A percentile compares a stretch with the other conserved stretches of the same genome.
Conservation (phyloP, 208 protist species). For the Endotrypanum monterogeii region DNA sequence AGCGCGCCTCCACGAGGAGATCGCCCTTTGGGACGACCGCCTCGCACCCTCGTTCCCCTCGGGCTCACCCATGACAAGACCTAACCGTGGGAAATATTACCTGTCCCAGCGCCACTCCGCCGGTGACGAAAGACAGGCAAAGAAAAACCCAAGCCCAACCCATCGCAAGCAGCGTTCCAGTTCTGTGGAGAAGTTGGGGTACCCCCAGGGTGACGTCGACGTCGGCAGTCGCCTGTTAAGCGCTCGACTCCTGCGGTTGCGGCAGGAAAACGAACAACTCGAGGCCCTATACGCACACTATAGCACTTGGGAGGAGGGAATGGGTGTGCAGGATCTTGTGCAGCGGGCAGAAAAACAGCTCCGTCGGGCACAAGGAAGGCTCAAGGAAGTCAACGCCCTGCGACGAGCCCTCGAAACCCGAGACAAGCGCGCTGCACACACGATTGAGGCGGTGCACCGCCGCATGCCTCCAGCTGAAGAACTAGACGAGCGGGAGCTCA, state of each 20-base stretch:
- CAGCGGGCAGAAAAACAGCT: slow-evolving; percentile 52
- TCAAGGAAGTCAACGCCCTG: slow-evolving; percentile 42
- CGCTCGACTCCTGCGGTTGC: slow-evolving; percentile 27
- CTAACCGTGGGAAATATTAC: background rate
- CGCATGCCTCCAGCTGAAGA: slow-evolving; percentile 37
- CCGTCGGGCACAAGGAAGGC: slow-evolving; percentile 33
- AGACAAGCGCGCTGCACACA: slow-evolving; percentile 66
- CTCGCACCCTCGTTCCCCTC: slow-evolving; percentile 24
- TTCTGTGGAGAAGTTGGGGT: slow-evolving; percentile 18
- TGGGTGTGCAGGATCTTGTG: slow-evolving; percentile 39
- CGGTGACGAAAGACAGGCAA: background rate
- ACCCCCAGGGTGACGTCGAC: slow-evolving; percentile 15
- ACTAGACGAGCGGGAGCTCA: slow-evolving; percentile 51
- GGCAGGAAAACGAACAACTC: slow-evolving; percentile 34
- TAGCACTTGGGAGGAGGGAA: slow-evolving; percentile 21
- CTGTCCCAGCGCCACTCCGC: background rate
- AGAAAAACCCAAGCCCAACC: background rate
- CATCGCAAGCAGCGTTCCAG: slow-evolving; percentile 24
- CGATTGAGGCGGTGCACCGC: slow-evolving; percentile 56
- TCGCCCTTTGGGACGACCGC: slow-evolving; percentile 35
- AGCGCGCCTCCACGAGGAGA: slow-evolving; percentile 28
- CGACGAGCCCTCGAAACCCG: slow-evolving; percentile 50
- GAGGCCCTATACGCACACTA: slow-evolving; percentile 34
- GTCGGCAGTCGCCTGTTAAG: background rate
- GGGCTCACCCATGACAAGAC: background rate